Conservation (phyloP, 1,139 yeast genomes). For the Pichia sp. region DNA sequence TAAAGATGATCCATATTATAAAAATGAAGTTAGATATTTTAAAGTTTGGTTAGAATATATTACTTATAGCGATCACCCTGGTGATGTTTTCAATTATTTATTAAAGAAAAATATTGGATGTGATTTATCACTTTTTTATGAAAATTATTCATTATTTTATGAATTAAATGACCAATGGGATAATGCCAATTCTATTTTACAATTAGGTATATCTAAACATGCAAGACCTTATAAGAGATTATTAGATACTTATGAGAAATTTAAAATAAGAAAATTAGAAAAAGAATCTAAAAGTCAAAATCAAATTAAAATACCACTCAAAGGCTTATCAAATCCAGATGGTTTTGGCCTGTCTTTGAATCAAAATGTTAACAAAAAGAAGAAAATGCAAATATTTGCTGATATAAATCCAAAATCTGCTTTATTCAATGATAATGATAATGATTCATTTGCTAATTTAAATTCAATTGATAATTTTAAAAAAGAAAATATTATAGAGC, state of each 20-base stretch:
- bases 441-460: constrained; percentile 27
- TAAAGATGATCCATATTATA: constrained; percentile 58
- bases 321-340: constrained; percentile 16
- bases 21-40: constrained; percentile 75
- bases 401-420: not conserved
- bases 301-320: not conserved
- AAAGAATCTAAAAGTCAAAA: not conserved
- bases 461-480: constrained; percentile 47
- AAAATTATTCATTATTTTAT: constrained; percentile 65
- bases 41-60: constrained; percentile 76
- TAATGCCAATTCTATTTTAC: constrained; percentile 62
- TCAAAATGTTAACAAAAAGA: constrained; percentile 8
- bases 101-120: constrained; percentile 69
- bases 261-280: constrained; percentile 33
- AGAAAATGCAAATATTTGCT: constrained; percentile 20
- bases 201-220: constrained; percentile 48
- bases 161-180: constrained; percentile 45
- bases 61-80: constrained; percentile 61
- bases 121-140: constrained; percentile 65
- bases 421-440: constrained; percentile 4
- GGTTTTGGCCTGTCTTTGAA: constrained; percentile 19
- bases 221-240: constrained; percentile 66
- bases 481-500: constrained; percentile 58
- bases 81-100: constrained; percentile 67
- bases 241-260: constrained; percentile 42